Evolutionary conservation across 2,329 filamentous ascomycete genomes (phyloP).

Genomic region (Diaporthe amygdali): DNA sequence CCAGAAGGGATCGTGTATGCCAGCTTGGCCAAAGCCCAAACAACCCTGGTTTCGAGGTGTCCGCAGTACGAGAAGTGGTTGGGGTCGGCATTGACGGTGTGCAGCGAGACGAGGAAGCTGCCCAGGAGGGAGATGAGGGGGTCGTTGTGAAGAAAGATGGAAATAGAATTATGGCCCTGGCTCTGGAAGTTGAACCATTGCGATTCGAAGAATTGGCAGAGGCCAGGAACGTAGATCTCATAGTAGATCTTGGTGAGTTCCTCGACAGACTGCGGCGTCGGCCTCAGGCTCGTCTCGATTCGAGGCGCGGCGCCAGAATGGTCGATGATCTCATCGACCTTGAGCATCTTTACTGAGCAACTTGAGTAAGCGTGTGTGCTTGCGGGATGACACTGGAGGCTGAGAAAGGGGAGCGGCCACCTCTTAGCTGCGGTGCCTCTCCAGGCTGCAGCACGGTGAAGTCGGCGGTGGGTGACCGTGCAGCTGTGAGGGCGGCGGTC

Average conservation of each 20-base stretch:
- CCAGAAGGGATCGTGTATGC: conserved; percentile 46
- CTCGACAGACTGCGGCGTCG: conserved; percentile 57
- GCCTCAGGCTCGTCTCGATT: conserved; percentile 56
- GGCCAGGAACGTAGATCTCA: conserved; percentile 74
- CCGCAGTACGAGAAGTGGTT: conserved; percentile 59
- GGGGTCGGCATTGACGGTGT: conserved; percentile 54
- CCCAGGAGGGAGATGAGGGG: conserved; percentile 70
- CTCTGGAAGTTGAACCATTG: conserved; percentile 73
- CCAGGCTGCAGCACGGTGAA: conserved; percentile 32
- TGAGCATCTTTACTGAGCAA: conserved; percentile 66
- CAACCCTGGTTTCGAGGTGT: conserved; percentile 60
- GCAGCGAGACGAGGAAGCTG: conserved; percentile 64
- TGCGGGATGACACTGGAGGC: conserved; percentile 26
- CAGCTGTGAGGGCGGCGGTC: neutral
- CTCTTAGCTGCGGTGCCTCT: conserved; percentile 53
- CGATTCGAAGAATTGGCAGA: conserved; percentile 81
- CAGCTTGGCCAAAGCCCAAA: conserved; percentile 64
- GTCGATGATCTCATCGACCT: conserved; percentile 74
- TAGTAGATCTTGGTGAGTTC: conserved; percentile 76
- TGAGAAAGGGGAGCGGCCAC: conserved; percentile 50
- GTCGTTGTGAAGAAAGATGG: conserved; percentile 56
- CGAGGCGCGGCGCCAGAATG: conserved; percentile 62
- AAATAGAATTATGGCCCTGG: conserved; percentile 46
- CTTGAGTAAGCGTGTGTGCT: conserved; percentile 45
- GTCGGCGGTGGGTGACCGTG: conserved; percentile 10